Base-by-base conservation (phyloP, 345 rosid genomes). In the Syzygium jambos region DNA sequence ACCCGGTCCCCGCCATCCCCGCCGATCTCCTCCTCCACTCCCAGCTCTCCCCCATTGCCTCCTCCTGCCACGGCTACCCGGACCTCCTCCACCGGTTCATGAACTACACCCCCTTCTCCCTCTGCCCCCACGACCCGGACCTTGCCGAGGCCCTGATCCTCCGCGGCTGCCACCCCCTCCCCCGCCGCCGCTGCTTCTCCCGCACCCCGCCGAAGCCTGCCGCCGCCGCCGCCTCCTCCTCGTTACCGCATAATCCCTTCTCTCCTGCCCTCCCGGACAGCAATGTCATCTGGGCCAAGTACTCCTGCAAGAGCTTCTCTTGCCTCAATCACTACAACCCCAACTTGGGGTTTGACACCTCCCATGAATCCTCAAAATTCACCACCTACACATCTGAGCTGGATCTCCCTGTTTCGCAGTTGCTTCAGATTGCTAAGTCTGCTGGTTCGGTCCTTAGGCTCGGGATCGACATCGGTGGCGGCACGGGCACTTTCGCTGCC, bases 141-240 rank as follows among this genome's bases (percentile, higher is more conserved):
- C 94, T 98, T 85, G 94, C 94, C 17, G 99, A 98, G 89, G 89
- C 95, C n/a, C 94, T 98, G 10, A 95, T 95, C 91, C 96, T 98
- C 91, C 96, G 92, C 22, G 99, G 99, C 87, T 98, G 99, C 86
- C 98, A 96, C 91, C 99, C 99, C 2, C 97, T 95, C 55, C 99
- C 99, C 77, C 99, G 99, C 89, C 99, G 99, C 85, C 98, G 99
- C 51, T 98, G 99, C 95, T 96, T 96, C 93, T 95, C 99, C 23
- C 89, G 90, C 51, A 95, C 98, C 78, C 96, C 99, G 21, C 83
- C 92, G 5, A 95, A 93, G 68, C 91, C 95, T 6, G 83, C 95
- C 4, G 87, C 90, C 5, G 87, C 91, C 51, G 84, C 93, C 51
- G 89, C 95, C 46, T 59, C 87, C n/a, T n/a, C n/a, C 49, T 43